Percentiles rank a stretch among this genome's conserved stretches.
Conservation (phyloP, 1,284 basidiomycete genomes). For the Moesziomyces sp. region DNA sequence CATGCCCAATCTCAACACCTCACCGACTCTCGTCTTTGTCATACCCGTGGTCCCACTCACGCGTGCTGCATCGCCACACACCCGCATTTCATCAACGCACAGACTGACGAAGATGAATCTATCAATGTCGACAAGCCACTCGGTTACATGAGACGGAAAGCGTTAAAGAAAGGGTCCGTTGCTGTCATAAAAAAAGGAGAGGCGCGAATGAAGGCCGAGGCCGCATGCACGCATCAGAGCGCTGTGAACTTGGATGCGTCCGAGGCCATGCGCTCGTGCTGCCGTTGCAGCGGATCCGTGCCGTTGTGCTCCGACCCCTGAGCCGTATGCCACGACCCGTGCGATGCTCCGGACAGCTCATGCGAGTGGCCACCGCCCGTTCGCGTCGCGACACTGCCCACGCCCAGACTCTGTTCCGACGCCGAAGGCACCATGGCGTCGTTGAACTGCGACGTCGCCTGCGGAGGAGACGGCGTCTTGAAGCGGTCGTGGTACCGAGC, state of each 20-base stretch:
- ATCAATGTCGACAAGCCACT: neutral
- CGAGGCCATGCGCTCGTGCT: slow-evolving; percentile 1
- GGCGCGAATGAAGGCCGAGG: neutral
- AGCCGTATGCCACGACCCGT: slow-evolving; percentile 41
- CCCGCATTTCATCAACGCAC: no score
- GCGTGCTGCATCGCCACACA: no score
- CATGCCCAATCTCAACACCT: no score
- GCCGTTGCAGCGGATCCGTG: neutral
- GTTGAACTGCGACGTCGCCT: neutral
- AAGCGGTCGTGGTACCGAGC: slow-evolving; percentile 42
- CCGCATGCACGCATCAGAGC: neutral
- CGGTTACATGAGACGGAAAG: neutral
- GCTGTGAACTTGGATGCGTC: slow-evolving; percentile 33
- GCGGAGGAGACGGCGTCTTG: slow-evolving; percentile 25
- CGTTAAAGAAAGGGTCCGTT: neutral
- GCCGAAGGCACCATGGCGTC: slow-evolving; percentile 1
- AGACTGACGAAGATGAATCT: neutral
- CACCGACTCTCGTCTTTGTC: no score
- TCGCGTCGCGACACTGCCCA: neutral
- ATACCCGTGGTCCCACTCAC: no score
- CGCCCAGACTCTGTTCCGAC: slow-evolving; percentile 14
- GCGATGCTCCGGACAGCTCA: slow-evolving; percentile 32
- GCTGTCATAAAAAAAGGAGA: neutral
- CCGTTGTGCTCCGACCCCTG: slow-evolving; percentile 17
- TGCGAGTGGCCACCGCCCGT: slow-evolving; percentile 23